Evolutionary conservation across 2,329 filamentous ascomycete species (phyloP).

Genomic region (Epichloe aotearoae): DNA sequence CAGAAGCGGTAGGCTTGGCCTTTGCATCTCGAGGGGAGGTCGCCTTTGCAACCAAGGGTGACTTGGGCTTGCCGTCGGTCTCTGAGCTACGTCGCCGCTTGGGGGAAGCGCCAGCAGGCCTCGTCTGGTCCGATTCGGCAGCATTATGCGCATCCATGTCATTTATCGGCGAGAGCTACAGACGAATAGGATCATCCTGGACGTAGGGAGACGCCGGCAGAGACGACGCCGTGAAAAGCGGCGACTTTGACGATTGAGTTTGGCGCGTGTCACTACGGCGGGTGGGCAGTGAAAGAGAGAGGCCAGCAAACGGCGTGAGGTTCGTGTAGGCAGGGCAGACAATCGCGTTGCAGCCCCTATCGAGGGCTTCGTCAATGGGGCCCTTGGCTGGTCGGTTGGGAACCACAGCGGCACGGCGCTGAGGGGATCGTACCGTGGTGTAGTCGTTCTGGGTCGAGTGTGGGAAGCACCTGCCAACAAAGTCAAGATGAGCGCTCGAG

Average conservation of each 20-base stretch:
- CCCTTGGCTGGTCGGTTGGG: background rate
- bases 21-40: constrained; percentile 7
- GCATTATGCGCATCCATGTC: constrained; percentile 58
- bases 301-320: background rate
- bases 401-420: background rate
- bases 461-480: background rate
- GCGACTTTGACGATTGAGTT: background rate
- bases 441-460: background rate
- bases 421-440: background rate
- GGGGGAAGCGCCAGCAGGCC: constrained; percentile 42
- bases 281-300: background rate
- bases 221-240: constrained; percentile 5
- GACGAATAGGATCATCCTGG: constrained; percentile 48
- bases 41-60: constrained; percentile 6
- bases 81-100: constrained; percentile 24
- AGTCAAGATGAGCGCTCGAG: background rate
- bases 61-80: constrained; percentile 11
- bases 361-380: constrained; percentile 2
- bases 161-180: constrained; percentile 41
- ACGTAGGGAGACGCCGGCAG: constrained; percentile 13
- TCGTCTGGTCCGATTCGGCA: constrained; percentile 48
- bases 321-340: constrained; percentile 8
- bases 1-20: background rate
- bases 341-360: constrained; percentile 3
- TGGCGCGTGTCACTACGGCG: background rate